Base-by-base conservation (phyloP, 2,329 filamentous ascomycete species). In the Ophioceras dolichostomum region DNA sequence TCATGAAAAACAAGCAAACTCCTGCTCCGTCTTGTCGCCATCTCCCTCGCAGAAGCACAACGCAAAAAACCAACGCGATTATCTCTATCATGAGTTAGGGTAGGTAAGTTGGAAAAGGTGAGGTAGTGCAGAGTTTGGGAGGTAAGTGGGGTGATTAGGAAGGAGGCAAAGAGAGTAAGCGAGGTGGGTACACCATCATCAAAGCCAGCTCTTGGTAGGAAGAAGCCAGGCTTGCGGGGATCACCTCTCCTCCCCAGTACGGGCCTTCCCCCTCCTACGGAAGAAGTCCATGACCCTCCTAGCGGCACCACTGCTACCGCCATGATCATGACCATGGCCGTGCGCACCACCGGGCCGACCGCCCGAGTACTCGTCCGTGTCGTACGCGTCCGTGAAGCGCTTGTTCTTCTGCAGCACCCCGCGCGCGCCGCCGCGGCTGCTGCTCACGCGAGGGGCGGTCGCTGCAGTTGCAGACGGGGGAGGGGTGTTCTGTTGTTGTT, bases 211-310 rank as follows among this genome's bases (percentile, higher is more conserved):
- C 12, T 24, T 10, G 10, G 10, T n/a, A 27, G 8, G 14, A 29
- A 37, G 19, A 5, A 13, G 16, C 24, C n/a, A n/a, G n/a, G n/a
- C n/a, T n/a, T n/a, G n/a, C n/a, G n/a, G 10, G 27, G 27, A 37
- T 67, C 59, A 73, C 62, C 68, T 67, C 49, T 67, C 60, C 42
- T 76, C 71, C 27, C 69, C 70, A 39, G 69, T 73, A 52, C 82
- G 69, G 48, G 79, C 84, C 62, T 81, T 86, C 39, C 83, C 85
- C 55, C 88, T 75, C 56, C 88, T 73, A 49, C 91, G 73, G 67
- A 98, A 98, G 60, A 96, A 94, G 62, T 98, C 89, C 88, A 98
- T 96, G 28, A 98, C 91, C 54, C 86, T 79, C 56, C 88, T 81
- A 12, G 88, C 87, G 3, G 87, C 83, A 39, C 85, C 85, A 45